phyloP scores from a whole-genome alignment of 176 grass and related monocot genomes.

The Lolium perenne region DNA sequence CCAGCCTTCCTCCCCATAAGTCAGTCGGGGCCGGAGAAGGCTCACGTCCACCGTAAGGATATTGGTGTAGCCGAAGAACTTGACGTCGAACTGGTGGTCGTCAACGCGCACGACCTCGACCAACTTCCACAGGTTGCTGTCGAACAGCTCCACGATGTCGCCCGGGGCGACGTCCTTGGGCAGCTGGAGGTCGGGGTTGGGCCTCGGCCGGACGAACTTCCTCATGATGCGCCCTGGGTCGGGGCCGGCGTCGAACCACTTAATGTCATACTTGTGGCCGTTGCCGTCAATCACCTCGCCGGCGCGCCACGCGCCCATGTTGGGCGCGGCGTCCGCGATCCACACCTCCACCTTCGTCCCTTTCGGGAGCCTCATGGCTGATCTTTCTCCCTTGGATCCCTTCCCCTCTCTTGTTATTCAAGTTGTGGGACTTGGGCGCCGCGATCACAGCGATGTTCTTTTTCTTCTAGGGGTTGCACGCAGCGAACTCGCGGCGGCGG shows the following conservation, averaged over 20 bases:
- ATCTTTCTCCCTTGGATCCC: neutral
- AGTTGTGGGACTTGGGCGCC: constrained; percentile 2
- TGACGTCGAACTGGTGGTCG: constrained; percentile 42
- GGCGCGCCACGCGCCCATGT: constrained; percentile 57
- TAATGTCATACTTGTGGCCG: constrained; percentile 61
- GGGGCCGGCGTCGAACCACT: constrained; percentile 33
- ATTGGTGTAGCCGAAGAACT: constrained; percentile 40
- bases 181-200: neutral
- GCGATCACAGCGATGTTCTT: neutral
- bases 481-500: neutral
- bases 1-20: constrained; percentile 49
- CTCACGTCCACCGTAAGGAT: constrained; percentile 1
- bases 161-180: constrained; percentile 43
- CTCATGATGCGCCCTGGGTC: constrained; percentile 48
- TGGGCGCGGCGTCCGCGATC: constrained; percentile 21
- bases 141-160: constrained; percentile 62
- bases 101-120: constrained; percentile 29
- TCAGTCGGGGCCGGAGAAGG: constrained; percentile 28
- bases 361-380: constrained; percentile 57
- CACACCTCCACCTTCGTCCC: constrained; percentile 62
- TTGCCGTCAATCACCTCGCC: constrained; percentile 72
- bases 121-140: constrained; percentile 60
- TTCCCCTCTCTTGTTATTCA: neutral
- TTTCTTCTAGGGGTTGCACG: neutral
- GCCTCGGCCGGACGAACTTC: constrained; percentile 53